Conservation (phyloP, 106 monocot genomes). For the Apostasia shenzhenica region DNA sequence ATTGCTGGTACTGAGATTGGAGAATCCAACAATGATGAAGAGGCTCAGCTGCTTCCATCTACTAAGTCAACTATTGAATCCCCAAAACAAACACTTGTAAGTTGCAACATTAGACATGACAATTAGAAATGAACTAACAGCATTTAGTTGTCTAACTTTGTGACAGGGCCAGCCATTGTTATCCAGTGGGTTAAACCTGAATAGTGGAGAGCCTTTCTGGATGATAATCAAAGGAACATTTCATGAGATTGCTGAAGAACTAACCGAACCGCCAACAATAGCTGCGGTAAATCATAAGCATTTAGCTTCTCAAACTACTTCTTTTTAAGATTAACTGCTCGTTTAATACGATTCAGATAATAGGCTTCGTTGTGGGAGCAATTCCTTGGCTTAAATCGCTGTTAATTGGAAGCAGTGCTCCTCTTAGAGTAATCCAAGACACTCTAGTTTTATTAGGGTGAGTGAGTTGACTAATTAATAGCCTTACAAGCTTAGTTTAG, state of each 20-base stretch:
- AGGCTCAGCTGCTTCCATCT: background rate
- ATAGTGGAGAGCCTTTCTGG: background rate
- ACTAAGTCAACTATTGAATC: background rate
- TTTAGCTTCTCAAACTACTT: background rate
- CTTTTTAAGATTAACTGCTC: background rate
- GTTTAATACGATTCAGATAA: conserved; percentile 8
- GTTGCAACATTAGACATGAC: background rate
- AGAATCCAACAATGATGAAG: background rate
- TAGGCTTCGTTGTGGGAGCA: conserved; percentile 33
- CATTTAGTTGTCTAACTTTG: background rate
- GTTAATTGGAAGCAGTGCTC: conserved; percentile 28
- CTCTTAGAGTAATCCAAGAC: conserved; percentile 34
- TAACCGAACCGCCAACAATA: conserved; percentile 27
- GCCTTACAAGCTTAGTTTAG: background rate
- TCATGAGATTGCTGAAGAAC: conserved; percentile 21
- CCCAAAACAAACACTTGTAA: background rate
- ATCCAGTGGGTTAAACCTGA: conserved; percentile 1
- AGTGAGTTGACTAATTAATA: background rate
- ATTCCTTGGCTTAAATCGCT: conserved; percentile 38
- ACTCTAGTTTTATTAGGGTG: conserved; percentile 37
- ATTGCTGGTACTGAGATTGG: background rate
- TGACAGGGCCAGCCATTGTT: conserved; percentile 4
- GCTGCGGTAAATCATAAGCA: conserved; percentile 25
- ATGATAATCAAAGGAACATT: conserved; percentile 11
- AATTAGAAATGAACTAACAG: background rate